A percentile compares a stretch with the other conserved stretches of the same genome.
Evolutionary conservation across 129 eudicot species (phyloP).

Genomic region (Flaveria trinervia): DNA sequence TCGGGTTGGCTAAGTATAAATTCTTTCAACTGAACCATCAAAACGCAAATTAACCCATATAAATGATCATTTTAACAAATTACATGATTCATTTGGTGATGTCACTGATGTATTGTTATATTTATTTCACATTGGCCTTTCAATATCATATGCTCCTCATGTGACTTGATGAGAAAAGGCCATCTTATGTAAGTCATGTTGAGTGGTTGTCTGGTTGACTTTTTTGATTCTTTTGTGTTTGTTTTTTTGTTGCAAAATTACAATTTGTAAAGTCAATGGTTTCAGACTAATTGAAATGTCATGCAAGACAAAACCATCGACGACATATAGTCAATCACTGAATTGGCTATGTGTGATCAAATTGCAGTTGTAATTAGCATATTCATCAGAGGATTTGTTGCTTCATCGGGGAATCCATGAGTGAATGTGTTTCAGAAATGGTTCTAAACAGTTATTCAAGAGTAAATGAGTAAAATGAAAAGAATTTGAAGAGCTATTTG

Average conservation of each 20-base stretch:
- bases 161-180: background rate
- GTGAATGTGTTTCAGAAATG: background rate
- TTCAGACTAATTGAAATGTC: background rate
- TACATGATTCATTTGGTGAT: constrained; percentile 1
- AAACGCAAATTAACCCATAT: constrained; percentile 14
- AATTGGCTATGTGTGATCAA: background rate
- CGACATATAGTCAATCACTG: background rate
- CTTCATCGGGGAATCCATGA: background rate
- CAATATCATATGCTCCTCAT: too few species aligned
- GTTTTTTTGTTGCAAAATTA: constrained; percentile 1
- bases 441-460: background rate
- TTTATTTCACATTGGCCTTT: background rate
- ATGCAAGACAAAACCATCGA: background rate
- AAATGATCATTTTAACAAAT: background rate
- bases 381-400: background rate
- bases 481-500: background rate
- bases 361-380: background rate
- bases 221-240: background rate
- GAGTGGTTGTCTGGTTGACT: constrained; percentile 27
- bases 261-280: background rate
- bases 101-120: too few species aligned
- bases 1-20: constrained; percentile 75
- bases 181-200: background rate
- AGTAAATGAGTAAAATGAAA: background rate
- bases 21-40: constrained; percentile 60